Conservation (phyloP, 1,284 basidiomycete genomes). For the Fistulinella cinereoalba region DNA sequence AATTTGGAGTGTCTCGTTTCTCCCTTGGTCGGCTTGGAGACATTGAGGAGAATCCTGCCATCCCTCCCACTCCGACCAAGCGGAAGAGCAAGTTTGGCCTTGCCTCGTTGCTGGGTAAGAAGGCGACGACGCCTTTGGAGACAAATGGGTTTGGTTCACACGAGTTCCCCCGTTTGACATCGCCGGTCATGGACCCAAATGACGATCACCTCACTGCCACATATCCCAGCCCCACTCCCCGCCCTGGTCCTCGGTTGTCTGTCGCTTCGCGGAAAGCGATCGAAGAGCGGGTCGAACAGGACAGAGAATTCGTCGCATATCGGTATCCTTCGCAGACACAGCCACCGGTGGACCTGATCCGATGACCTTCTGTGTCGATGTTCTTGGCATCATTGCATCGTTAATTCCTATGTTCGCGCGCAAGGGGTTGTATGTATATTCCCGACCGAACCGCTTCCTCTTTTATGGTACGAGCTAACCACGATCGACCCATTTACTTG, state of each 20-base stretch:
- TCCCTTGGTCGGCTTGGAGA: constrained; percentile 58
- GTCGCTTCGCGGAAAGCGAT: constrained; percentile 64
- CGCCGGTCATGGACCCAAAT: constrained; percentile 43
- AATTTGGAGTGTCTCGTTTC: constrained; percentile 63
- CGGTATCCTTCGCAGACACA: constrained; percentile 77
- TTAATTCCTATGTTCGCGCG: constrained; percentile 5
- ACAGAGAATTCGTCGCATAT: constrained; percentile 77
- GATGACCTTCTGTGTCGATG: constrained; percentile 33
- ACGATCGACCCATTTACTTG: constrained; percentile 17
- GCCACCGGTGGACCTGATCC: constrained; percentile 51
- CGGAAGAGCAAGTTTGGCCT: constrained; percentile 71
- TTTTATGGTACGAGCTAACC: constrained; percentile 23
- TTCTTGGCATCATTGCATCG: constrained; percentile 6
- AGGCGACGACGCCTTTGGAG: constrained; percentile 40
- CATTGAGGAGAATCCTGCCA: constrained; percentile 39
- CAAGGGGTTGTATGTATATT: constrained; percentile 7
- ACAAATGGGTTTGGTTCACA: constrained; percentile 38
- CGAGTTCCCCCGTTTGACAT: constrained; percentile 44
- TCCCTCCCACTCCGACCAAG: constrained; percentile 44
- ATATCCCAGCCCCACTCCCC: constrained; percentile 45
- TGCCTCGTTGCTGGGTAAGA: constrained; percentile 61
- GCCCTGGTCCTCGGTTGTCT: constrained; percentile 51
- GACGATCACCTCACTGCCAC: constrained; percentile 43
- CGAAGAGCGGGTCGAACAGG: constrained; percentile 75
- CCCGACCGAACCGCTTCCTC: constrained; percentile 4